phyloP scores from a whole-genome alignment of 257 asterid species.

The Ilex aquifolium region DNA sequence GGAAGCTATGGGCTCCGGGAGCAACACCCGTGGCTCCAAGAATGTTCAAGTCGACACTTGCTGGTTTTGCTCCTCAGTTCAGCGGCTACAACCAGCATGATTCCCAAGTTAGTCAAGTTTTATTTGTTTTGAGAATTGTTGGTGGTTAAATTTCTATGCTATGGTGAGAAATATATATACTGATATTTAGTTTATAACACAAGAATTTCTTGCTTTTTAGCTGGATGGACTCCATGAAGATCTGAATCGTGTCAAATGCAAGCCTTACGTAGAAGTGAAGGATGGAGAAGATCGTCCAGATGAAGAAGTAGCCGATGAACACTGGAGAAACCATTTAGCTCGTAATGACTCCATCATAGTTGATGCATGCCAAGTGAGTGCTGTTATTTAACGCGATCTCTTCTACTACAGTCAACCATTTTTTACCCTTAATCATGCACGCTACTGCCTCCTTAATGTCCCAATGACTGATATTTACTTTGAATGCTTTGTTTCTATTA shows the following conservation, averaged over 20 bases:
- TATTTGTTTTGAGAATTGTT: not conserved
- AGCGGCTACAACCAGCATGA: slow-evolving; percentile 69
- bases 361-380: slow-evolving; percentile 56
- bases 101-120: slow-evolving; percentile 51
- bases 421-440: too few species aligned
- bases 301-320: slow-evolving; percentile 66
- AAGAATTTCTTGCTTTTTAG: slow-evolving; percentile 69
- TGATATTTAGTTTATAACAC: not conserved
- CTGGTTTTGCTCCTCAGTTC: slow-evolving; percentile 62
- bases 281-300: slow-evolving; percentile 48
- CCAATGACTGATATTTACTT: too few species aligned
- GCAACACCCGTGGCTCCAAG: slow-evolving; percentile 39
- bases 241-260: slow-evolving; percentile 63
- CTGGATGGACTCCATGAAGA: slow-evolving; percentile 86
- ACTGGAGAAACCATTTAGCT: slow-evolving; percentile 62
- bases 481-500: too few species aligned
- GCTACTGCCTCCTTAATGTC: too few species aligned
- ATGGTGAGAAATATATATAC: not conserved
- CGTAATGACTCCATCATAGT: slow-evolving; percentile 66
- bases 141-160: not conserved
- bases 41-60: slow-evolving; percentile 50
- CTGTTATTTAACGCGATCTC: not conserved
- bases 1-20: slow-evolving; percentile 70
- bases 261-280: slow-evolving; percentile 51
- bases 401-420: too few species aligned